phyloP scores from a whole-genome alignment of 805 yeast species.

The Groenewaldozyma tartarivorans region DNA sequence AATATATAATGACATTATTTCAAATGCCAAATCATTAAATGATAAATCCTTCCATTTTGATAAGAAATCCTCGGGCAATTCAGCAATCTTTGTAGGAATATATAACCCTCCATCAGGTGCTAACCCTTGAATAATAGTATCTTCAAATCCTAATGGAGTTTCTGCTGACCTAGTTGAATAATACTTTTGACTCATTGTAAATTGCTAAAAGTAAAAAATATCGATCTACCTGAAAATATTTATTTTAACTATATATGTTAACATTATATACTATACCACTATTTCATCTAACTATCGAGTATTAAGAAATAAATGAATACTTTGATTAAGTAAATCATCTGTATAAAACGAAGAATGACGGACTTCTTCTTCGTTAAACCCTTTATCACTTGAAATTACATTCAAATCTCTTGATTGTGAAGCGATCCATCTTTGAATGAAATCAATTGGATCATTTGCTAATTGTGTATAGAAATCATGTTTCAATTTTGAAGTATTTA shows the following conservation, averaged over 20 bases:
- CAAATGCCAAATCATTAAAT: constrained; percentile 80
- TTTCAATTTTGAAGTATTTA: constrained; percentile 48
- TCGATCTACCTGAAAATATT: too few relatives aligned
- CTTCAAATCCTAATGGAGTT: constrained; percentile 28
- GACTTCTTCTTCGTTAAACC: constrained; percentile 78
- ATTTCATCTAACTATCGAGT: constrained; percentile 2
- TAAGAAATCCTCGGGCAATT: constrained; percentile 46
- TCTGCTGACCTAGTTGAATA: constrained; percentile 32
- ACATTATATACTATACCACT: too few relatives aligned
- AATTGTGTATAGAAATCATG: constrained; percentile 70
- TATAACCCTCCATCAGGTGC: constrained; percentile 97
- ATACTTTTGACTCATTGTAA: constrained; percentile 21
- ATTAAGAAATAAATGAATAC: constrained; percentile 58
- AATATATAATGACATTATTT: constrained; percentile 75
- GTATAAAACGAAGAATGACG: constrained; percentile 76
- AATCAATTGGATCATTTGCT: constrained; percentile 66
- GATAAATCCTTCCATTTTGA: constrained; percentile 61
- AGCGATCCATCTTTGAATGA: constrained; percentile 63
- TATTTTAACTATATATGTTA: too few relatives aligned
- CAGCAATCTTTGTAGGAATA: constrained; percentile 76
- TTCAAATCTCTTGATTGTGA: constrained; percentile 79
- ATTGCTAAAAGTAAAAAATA: constrained; percentile 1
- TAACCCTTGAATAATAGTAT: constrained; percentile 52
- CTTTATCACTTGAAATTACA: constrained; percentile 82
- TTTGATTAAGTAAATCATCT: constrained; percentile 69